Percentiles rank a stretch among this genome's conserved stretches.
Evolutionary conservation across 352 stramenopile genomes (phyloP).

Genomic region (Phytophthora colocasiae): DNA sequence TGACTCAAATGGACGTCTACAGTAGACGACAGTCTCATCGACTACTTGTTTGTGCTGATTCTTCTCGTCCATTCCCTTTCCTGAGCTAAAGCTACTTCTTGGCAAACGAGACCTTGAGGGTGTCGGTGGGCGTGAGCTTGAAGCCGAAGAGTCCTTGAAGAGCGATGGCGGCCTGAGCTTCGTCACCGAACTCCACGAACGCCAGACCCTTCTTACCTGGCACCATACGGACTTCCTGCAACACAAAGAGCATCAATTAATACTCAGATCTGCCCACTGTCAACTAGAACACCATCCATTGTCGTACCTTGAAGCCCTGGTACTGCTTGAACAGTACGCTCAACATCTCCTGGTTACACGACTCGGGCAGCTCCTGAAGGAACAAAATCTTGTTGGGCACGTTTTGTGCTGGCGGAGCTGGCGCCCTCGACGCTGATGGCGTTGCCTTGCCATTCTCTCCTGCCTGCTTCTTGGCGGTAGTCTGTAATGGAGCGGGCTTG

Average conservation of each 20-base stretch:
- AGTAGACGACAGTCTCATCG: neutral
- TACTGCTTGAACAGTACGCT: constrained; percentile 98
- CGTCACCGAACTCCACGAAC: constrained; percentile 97
- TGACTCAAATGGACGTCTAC: neutral
- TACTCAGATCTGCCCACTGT: neutral
- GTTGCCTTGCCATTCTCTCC: constrained; percentile 24
- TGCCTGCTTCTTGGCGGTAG: constrained; percentile 33
- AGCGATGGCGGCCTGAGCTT: constrained; percentile 82
- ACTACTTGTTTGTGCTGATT: neutral
- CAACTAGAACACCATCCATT: neutral
- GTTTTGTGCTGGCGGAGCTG: constrained; percentile 55
- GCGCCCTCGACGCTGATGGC: constrained; percentile 30
- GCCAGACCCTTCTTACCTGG: constrained; percentile 93
- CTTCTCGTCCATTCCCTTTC: neutral
- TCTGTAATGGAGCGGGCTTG: constrained; percentile 39
- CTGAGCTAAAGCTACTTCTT: constrained; percentile 65
- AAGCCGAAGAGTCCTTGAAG: constrained; percentile 84
- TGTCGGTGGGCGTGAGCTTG: constrained; percentile 85
- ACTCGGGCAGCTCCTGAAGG: constrained; percentile 91
- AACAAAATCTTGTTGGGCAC: constrained; percentile 95
- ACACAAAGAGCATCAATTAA: constrained; percentile 7
- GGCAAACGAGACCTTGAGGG: constrained; percentile 85
- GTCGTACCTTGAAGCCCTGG: constrained; percentile 92
- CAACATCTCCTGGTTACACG: constrained; percentile 97
- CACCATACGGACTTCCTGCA: constrained; percentile 94